phyloP scores from a whole-genome alignment of 768 basidiomycete genomes.

The Neoboletus brunneissimus region DNA sequence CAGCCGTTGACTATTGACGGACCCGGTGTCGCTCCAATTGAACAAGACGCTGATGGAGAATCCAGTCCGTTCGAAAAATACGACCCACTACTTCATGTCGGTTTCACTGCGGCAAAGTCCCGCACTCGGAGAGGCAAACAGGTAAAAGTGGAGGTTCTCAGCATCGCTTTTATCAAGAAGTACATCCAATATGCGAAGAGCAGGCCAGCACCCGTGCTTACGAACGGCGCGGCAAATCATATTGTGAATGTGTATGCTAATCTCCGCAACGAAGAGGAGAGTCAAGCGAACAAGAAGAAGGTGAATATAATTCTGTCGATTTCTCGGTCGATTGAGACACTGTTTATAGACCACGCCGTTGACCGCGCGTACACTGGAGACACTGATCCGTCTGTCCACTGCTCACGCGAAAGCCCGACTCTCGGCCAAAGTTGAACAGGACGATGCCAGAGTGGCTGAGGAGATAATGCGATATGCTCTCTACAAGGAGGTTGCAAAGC shows the following conservation, averaged over 20 bases:
- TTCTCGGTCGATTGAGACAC: constrained; percentile 11
- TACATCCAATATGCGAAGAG: constrained; percentile 98
- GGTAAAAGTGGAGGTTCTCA: constrained; percentile 76
- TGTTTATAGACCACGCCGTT: constrained; percentile 82
- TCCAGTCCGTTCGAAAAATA: constrained; percentile 90
- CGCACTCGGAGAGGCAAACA: constrained; percentile 61
- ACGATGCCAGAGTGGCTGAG: constrained; percentile 88
- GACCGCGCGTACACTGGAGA: constrained; percentile 98
- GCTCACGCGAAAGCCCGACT: constrained; percentile 97
- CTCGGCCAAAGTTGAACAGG: constrained; percentile 76
- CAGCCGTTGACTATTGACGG: constrained; percentile 89
- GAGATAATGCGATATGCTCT: constrained; percentile 95
- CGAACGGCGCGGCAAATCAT: constrained; percentile 90
- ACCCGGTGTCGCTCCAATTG: constrained; percentile 44
- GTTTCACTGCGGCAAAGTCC: constrained; percentile 50
- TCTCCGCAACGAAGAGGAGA: constrained; percentile 88
- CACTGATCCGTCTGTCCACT: constrained; percentile 94
- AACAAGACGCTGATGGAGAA: constrained; percentile 38
- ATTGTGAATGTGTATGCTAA: constrained; percentile 92
- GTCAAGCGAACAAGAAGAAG: constrained; percentile 79
- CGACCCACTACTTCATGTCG: constrained; percentile 91
- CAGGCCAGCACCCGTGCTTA: constrained; percentile 78
- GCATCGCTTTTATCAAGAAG: constrained; percentile 94
- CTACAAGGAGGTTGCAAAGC: constrained; percentile 94
- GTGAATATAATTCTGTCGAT: constrained; percentile 34